These are phyloP conservation scores for Agrocybe praecox DNA, from an alignment of 768 basidiomycete species.

Conservation along the genomic window DNA sequence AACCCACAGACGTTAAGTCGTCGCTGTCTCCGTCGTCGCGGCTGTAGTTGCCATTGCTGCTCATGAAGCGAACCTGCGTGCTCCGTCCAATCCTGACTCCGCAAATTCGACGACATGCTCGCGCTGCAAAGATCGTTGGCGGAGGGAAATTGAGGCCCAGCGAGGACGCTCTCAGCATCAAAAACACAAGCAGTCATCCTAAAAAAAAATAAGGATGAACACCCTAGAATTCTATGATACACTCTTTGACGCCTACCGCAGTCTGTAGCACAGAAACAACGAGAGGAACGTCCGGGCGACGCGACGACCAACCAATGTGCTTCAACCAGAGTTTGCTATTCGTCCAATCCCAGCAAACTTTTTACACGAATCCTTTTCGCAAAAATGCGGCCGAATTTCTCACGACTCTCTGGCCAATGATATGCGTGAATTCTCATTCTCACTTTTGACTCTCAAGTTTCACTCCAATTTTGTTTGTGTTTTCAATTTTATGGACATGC, in stretches of 20 bases:
- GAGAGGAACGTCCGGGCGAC: constrained; percentile 31
- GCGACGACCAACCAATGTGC: constrained; percentile 18
- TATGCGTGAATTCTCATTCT: background rate
- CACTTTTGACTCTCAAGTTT: background rate
- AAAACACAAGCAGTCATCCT: constrained; percentile 78
- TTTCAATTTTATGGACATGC: constrained; percentile 17
- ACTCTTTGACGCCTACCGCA: constrained; percentile 14
- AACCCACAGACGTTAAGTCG: background rate
- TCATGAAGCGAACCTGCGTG: constrained; percentile 2
- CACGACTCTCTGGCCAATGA: constrained; percentile 13
- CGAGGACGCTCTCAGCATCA: constrained; percentile 86
- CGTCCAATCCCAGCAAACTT: constrained; percentile 16
- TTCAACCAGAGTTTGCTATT: constrained; percentile 1
- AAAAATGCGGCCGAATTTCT: constrained; percentile 13
- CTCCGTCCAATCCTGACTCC: constrained; percentile 21
- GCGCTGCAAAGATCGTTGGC: constrained; percentile 34
- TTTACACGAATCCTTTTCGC: constrained; percentile 8
- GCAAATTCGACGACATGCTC: constrained; percentile 33
- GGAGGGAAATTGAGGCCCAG: constrained; percentile 60
- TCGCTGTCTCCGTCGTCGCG: background rate
- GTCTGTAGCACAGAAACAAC: constrained; percentile 28
- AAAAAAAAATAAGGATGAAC: constrained; percentile 7
- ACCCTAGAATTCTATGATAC: background rate
- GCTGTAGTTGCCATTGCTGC: constrained; percentile 4
- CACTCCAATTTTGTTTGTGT: background rate